Evolutionary conservation across 129 eudicot species (phyloP).

Genomic region (Flaveria trinervia): DNA sequence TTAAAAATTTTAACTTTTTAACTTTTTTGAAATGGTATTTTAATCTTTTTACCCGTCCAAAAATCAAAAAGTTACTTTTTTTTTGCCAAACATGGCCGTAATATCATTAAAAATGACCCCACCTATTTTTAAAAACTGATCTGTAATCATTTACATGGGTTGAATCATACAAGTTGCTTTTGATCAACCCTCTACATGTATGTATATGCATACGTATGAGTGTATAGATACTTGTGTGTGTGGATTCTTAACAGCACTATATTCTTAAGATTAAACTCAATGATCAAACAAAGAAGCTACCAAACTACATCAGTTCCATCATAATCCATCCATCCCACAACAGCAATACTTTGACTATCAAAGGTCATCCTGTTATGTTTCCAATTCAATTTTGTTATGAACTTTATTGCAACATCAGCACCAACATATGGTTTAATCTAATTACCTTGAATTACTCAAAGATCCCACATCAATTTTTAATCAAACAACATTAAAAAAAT

Average conservation of each 20-base stretch:
- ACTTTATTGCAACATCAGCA: too few relatives aligned
- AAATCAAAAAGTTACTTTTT: too few relatives aligned
- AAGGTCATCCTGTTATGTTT: neutral
- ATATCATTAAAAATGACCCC: neutral
- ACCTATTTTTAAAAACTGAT: neutral
- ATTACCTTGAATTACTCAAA: too few relatives aligned
- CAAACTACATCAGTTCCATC: neutral
- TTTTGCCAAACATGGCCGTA: too few relatives aligned
- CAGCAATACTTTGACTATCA: slow-evolving; percentile 11
- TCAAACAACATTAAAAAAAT: neutral
- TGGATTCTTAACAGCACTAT: neutral
- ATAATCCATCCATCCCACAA: slow-evolving; percentile 12
- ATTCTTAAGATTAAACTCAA: neutral
- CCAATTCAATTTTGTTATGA: neutral
- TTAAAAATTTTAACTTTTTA: too few relatives aligned
- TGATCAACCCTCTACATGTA: neutral
- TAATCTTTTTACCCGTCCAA: too few relatives aligned
- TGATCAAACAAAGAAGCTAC: slow-evolving; percentile 2
- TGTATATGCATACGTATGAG: neutral
- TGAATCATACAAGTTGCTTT: neutral
- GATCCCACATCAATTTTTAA: neutral
- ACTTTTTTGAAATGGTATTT: too few relatives aligned
- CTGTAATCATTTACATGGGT: neutral
- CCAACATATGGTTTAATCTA: too few relatives aligned
- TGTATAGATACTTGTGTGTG: too few relatives aligned